Evolutionary conservation across 305 asterid genomes (phyloP).

Genomic region (Fraxinus dipetala): DNA sequence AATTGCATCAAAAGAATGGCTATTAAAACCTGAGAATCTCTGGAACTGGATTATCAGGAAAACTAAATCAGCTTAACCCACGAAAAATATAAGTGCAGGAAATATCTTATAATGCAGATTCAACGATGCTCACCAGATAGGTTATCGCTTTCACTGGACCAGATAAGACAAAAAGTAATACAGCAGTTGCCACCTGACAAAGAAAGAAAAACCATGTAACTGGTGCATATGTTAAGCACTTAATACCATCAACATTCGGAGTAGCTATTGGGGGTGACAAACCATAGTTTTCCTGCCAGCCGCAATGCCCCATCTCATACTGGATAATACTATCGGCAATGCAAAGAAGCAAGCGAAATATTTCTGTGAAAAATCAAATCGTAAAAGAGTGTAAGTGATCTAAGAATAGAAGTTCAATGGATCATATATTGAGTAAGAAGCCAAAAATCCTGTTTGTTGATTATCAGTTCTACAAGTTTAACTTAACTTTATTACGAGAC

Average conservation of each 20-base stretch:
- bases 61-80: neutral
- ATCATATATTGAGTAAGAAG: neutral
- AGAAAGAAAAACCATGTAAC: slow-evolving; percentile 20
- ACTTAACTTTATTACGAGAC: neutral
- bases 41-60: slow-evolving; percentile 3
- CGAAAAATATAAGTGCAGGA: neutral
- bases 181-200: slow-evolving; percentile 74
- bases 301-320: slow-evolving; percentile 89
- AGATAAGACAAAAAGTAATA: slow-evolving; percentile 75
- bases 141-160: slow-evolving; percentile 95
- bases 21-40: neutral
- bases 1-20: neutral
- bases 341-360: slow-evolving; percentile 91
- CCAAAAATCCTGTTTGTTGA: neutral
- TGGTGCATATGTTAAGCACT: neutral
- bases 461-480: neutral
- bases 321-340: slow-evolving; percentile 85
- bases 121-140: slow-evolving; percentile 61
- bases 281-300: slow-evolving; percentile 98
- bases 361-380: slow-evolving; percentile 50
- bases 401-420: neutral
- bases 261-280: slow-evolving; percentile 5
- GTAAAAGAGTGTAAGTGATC: neutral
- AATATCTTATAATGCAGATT: neutral
- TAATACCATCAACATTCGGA: neutral